Conservation (phyloP, 31 red algal species). For the Bonnemaisonia californica region DNA sequence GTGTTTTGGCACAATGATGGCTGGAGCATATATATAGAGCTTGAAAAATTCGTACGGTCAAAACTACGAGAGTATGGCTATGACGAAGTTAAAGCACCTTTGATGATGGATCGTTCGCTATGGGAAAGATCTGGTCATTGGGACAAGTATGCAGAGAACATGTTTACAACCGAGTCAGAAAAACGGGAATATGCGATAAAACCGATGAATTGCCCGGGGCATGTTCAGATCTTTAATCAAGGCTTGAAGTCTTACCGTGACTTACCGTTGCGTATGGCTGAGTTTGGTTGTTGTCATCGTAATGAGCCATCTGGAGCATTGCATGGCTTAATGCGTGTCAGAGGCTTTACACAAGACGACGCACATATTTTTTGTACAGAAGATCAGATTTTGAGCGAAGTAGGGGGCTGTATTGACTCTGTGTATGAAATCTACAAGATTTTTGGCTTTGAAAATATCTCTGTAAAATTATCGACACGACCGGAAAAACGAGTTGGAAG, state of each 20-base stretch:
- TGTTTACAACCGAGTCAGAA: slow-evolving; percentile 77
- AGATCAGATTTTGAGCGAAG: slow-evolving; percentile 63
- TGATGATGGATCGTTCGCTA: slow-evolving; percentile 60
- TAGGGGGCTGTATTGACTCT: slow-evolving; percentile 58
- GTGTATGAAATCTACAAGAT: slow-evolving; percentile 42
- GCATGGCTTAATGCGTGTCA: slow-evolving; percentile 89
- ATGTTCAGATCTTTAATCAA: slow-evolving; percentile 66
- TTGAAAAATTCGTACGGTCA: slow-evolving; percentile 69
- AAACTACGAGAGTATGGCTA: slow-evolving; percentile 59
- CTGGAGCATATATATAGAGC: slow-evolving; percentile 38
- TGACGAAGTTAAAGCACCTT: slow-evolving; percentile 71
- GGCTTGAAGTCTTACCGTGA: slow-evolving; percentile 80
- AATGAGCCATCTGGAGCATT: slow-evolving; percentile 80
- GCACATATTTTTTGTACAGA: slow-evolving; percentile 85
- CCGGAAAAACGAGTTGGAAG: slow-evolving; percentile 67
- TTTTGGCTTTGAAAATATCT: slow-evolving; percentile 75
- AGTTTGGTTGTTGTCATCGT: slow-evolving; percentile 80
- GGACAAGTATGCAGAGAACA: slow-evolving; percentile 81
- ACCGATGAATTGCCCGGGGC: slow-evolving; percentile 94
- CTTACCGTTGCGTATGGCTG: slow-evolving; percentile 83
- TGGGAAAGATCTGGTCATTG: slow-evolving; percentile 76
- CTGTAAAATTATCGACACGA: slow-evolving; percentile 68
- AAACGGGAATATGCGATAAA: slow-evolving; percentile 59
- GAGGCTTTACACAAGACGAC: slow-evolving; percentile 91
- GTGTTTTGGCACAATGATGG: slow-evolving; percentile 87